These are phyloP conservation scores for Ensete glaucum DNA, from an alignment of 176 grass and related monocot species.

Conservation along the genomic window DNA sequence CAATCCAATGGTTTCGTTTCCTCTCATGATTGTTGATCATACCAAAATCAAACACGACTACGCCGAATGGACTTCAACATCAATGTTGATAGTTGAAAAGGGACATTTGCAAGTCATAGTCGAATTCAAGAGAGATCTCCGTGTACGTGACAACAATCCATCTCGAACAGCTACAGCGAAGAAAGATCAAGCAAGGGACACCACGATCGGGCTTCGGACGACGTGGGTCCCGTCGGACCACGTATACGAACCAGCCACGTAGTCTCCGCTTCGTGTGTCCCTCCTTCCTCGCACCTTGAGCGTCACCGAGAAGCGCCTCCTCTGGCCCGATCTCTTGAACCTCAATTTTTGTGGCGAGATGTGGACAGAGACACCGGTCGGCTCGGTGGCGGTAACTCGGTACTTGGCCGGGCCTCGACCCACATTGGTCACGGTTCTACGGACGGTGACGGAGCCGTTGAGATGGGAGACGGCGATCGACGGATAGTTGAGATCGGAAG, in stretches of 20 bases:
- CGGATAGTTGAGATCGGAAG: slow-evolving; percentile 69
- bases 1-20: too few species aligned
- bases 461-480: slow-evolving; percentile 49
- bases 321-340: slow-evolving; percentile 39
- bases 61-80: too few species aligned
- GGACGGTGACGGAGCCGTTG: slow-evolving; percentile 37
- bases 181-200: slow-evolving; percentile 15
- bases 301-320: slow-evolving; percentile 39
- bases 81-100: too few species aligned
- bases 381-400: slow-evolving; percentile 37
- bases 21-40: too few species aligned
- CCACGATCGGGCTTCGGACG: slow-evolving; percentile 62
- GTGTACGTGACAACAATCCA: not conserved
- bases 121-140: not conserved
- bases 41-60: too few species aligned
- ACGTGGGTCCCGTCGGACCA: slow-evolving; percentile 65
- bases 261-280: not conserved
- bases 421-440: slow-evolving; percentile 81
- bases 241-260: slow-evolving; percentile 48
- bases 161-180: not conserved
- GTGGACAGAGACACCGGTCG: slow-evolving; percentile 37
- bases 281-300: slow-evolving; percentile 1
- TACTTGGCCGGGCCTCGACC: slow-evolving; percentile 25
- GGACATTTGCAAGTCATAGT: too few species aligned
- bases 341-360: slow-evolving; percentile 39